Base-by-base conservation (phyloP, 1,284 basidiomycete genomes). In the Cryptococcus jaspeensis region DNA sequence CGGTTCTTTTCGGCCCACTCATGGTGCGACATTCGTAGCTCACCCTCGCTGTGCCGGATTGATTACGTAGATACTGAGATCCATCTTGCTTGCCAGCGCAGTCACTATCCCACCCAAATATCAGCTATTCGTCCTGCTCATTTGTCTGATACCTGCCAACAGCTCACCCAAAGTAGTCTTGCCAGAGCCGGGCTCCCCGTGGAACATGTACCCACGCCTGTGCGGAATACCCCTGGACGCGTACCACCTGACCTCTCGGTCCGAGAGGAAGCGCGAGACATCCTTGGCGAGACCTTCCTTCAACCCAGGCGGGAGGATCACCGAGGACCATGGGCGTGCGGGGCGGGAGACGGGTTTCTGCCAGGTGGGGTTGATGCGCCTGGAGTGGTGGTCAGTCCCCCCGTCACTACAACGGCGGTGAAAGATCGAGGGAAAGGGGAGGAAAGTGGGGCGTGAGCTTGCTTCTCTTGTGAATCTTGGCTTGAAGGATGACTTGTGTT, bases 201-300 rank as follows among this genome's bases (percentile, higher is more conserved):
- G 62, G 18, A 71, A 60, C 0, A 71, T 52, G 41, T 66, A 65
- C 13, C 68, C 68, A 48, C 65, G 50, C 20, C 66, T 52, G 52
- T 70, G 66, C 3, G 68, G 66, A 23, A 70, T 70, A 46, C 67
- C 68, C 56, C 64, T 53, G 1, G 65, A 61, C 46, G 62, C 63
- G 40, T 71, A 69, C 69, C 67, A 71, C 12, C 36, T 44, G 2
- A 35, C 53, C 47, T 67, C 63, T 50, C 63, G 56, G 15, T 65
- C 65, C 0, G 64, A 64, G 13, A 71, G 43, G 50, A 71, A 71
- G 2, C 48, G 42, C 50, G 62, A 41, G 16, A 71, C 49, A 50
- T 71, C 69, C 18, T 43, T 51, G 2, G 67, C 42, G 2, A 71
- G 20, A 11, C 50, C 52, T 2, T 71, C 62, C 55, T 71, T 71